Evolutionary conservation across 345 rosid genomes (phyloP), one percentile per base, ranked within the genome.

Genomic region (Gossypium rotundifolium): DNA sequence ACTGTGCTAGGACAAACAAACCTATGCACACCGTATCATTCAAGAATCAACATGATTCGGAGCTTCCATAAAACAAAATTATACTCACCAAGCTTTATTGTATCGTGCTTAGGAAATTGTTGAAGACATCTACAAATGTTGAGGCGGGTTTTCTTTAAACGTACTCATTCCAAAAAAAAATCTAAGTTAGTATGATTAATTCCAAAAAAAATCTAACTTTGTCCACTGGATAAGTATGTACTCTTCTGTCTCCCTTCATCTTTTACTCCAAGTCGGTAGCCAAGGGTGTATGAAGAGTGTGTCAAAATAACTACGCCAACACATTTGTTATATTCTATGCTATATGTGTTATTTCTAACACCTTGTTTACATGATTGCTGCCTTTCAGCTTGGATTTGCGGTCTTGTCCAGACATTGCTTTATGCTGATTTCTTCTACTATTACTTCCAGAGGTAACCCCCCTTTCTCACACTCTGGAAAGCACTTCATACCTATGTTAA

Each of bases 371-470:
- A 53, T 57, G 52, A 46, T 6, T 66, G 58, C 12, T 23, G 17
- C 60, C 12, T 57, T 59, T 84, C 90, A 91, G 96, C 93, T 72
- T 91, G 96, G 96, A 80, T 89, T 49, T 49, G 93, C 9, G 96
- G 93, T 59, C 79, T 89, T 66, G 86, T 89, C 22, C 96, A 91
- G 74, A 91, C 96, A 25, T 65, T 88, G 87, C 87, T 91, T 8
- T 89, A 91, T 68, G 96, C 91, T 6, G 96, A 91, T 76, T 91
- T 91, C 87, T 91, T 91, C 79, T 91, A 91, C 75, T 91, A 89
- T 69, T 91, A 91, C 79, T 86, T 89, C 81, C 81, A 84, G 54
- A 91, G 96, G 96, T 91, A 71, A 72, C 23, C 70, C 18, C 2
- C 4, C 1, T 59, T 13, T 10, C n/a, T 38, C 23, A 40, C n/a